Base-by-base conservation (phyloP, 2,329 filamentous ascomycete genomes). In the Monilinia fructigena region DNA sequence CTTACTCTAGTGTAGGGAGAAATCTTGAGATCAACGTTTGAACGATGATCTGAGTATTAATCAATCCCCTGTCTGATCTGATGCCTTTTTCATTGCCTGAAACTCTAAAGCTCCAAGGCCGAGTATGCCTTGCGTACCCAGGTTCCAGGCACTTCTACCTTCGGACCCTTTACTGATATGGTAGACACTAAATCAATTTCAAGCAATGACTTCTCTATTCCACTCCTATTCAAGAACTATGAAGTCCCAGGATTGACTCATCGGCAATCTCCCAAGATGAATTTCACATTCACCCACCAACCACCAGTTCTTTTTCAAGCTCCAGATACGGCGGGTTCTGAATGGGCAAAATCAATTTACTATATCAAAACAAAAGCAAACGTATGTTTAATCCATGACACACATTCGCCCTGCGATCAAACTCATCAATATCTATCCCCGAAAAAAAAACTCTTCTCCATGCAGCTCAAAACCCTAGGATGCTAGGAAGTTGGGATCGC, bases 361-460 rank as follows among this genome's bases (percentile, higher is more conserved):
- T 16, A 16, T 42, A 16, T 10, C 28, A 18, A 48, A 35, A 48
- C 47, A 18, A 35, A 31, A 38, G 31, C 47, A 18, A 35, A 31
- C 26, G 31, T 26, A 18, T 18, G 12, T 50, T 38, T 38, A 16
- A 26, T 50, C 35, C n/a, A 48, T 23, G 45, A 61, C 28, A 61
- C 28, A 61, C 28, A 61, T 50, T 31, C 2, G 12, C 58, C 45
- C 45, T 31, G 35, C 45, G 26, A 10, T 12, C 12, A 48, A 59
- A 23, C 12, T 20, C 56, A 59, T 31, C 45, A 48, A 50, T 38
- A 50, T 50, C 4, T n/a, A 14, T 35, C 31, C 53, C 28, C 28
- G 59, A 28, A 28, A 62, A 54, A 62, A 62, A 62, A 18, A 40
- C 47, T 42, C 47, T 14, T 50, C 45, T 26, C 10, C 28, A 50